A percentile compares a stretch with the other conserved stretches of the same genome.
Evolutionary conservation across 1,139 yeast species (phyloP).

Genomic region (Protomyces pachydermus): DNA sequence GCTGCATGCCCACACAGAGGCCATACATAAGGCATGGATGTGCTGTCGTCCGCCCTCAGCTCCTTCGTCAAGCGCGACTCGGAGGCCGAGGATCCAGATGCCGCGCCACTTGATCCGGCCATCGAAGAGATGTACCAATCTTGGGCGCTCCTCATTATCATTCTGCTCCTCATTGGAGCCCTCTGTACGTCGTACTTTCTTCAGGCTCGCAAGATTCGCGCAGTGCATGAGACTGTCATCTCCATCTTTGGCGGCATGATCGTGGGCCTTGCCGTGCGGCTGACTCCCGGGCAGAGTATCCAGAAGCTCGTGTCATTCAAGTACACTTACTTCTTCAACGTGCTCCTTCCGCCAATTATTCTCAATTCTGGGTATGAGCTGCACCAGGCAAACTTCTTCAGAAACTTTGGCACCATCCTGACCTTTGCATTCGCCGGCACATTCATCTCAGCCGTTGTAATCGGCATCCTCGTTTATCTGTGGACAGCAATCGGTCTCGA

Average conservation of each 20-base stretch:
- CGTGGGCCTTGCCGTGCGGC: conserved; percentile 82
- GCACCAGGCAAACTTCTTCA: conserved; percentile 89
- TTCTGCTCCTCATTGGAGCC: conserved; percentile 76
- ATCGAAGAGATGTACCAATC: conserved; percentile 93
- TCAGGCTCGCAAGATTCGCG: conserved; percentile 85
- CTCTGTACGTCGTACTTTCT: conserved; percentile 92
- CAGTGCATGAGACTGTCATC: conserved; percentile 92
- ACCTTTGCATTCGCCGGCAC: conserved; percentile 98
- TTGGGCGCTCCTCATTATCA: conserved; percentile 89
- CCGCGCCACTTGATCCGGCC: conserved; percentile 66
- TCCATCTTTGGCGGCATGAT: conserved; percentile 96
- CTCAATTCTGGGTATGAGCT: conserved; percentile 93
- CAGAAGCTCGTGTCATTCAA: conserved; percentile 96
- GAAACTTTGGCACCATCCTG: conserved; percentile 83
- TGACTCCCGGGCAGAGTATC: conserved; percentile 92
- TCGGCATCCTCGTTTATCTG: conserved; percentile 68
- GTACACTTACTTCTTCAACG: conserved; percentile 88
- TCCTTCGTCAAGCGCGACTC: conserved; percentile 10
- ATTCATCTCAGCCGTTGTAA: conserved; percentile 78
- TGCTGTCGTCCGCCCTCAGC: background rate
- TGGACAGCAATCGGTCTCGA: conserved; percentile 94
- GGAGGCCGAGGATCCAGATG: conserved; percentile 26
- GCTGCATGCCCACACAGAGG: background rate
- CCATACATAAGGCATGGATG: background rate
- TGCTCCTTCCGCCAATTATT: conserved; percentile 91